Evolutionary conservation across 2,329 filamentous ascomycete genomes (phyloP).

Genomic region (Sporothrix globosa): DNA sequence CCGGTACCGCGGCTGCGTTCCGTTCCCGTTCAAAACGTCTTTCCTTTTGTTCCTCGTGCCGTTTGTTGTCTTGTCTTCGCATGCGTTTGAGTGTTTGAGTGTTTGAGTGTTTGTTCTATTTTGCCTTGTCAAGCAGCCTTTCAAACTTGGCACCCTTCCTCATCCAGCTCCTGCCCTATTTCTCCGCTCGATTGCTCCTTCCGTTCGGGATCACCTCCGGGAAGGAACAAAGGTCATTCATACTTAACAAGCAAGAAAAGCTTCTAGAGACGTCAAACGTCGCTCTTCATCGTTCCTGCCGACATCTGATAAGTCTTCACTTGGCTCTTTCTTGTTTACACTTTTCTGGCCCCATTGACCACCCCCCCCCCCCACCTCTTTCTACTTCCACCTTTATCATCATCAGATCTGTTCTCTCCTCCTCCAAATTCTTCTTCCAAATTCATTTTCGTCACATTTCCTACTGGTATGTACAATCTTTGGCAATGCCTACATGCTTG

Average conservation of each 20-base stretch:
- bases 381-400: neutral
- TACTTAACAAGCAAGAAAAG: neutral
- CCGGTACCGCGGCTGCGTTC: neutral
- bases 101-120: too few relatives aligned
- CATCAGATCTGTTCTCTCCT: neutral
- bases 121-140: neutral
- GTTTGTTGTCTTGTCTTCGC: neutral
- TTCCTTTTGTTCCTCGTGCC: neutral
- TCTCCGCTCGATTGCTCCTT: neutral
- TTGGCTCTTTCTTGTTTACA: conserved; percentile 16
- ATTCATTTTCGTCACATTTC: too few relatives aligned
- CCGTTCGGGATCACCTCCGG: conserved; percentile 1
- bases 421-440: neutral
- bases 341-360: neutral
- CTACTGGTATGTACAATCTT: neutral
- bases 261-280: too few relatives aligned
- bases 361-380: neutral
- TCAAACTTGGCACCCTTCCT: neutral
- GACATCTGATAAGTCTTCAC: neutral
- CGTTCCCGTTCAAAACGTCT: neutral
- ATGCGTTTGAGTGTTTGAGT: neutral
- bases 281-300: conserved; percentile 11
- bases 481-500: too few relatives aligned
- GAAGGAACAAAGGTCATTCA: conserved; percentile 10
- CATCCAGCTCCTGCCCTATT: neutral